Conservation (phyloP, 1,284 basidiomycete species). For the Sphaerobolus stellatus region DNA sequence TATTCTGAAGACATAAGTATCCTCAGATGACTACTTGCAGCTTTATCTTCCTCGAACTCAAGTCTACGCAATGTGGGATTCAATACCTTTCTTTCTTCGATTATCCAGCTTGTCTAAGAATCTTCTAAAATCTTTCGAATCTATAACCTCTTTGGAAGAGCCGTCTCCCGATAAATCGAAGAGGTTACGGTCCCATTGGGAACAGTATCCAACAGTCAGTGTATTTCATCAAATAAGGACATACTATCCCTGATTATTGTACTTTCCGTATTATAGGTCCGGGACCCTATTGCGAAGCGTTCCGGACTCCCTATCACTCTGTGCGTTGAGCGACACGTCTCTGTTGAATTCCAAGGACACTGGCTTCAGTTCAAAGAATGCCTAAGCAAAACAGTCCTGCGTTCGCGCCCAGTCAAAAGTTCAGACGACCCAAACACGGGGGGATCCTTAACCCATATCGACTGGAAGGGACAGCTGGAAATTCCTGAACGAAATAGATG, state of each 20-base stretch:
- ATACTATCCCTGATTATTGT: neutral
- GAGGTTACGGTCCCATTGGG: neutral
- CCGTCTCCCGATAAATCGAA: neutral
- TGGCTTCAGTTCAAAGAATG: slow-evolving; percentile 8
- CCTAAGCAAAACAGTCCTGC: neutral
- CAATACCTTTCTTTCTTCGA: slow-evolving; percentile 66
- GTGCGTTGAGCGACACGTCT: slow-evolving; percentile 6
- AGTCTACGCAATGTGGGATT: slow-evolving; percentile 54
- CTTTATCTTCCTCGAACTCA: slow-evolving; percentile 59
- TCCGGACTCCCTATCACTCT: slow-evolving; percentile 3
- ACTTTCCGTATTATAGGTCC: neutral
- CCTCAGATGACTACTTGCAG: too few species aligned
- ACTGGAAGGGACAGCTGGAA: slow-evolving; percentile 60
- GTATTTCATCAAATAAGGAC: too few species aligned
- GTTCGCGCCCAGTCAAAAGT: neutral
- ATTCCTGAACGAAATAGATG: slow-evolving; percentile 45
- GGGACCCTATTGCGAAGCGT: neutral
- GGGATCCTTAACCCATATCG: slow-evolving; percentile 25
- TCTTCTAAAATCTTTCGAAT: neutral
- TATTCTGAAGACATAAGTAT: too few species aligned
- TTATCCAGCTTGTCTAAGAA: slow-evolving; percentile 40
- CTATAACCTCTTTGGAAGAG: too few species aligned
- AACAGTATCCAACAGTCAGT: too few species aligned
- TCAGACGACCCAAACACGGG: neutral
- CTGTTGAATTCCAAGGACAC: slow-evolving; percentile 2